Evolutionary conservation across 2,329 filamentous ascomycete genomes (phyloP).

Genomic region (Rasamsonia emersonii): DNA sequence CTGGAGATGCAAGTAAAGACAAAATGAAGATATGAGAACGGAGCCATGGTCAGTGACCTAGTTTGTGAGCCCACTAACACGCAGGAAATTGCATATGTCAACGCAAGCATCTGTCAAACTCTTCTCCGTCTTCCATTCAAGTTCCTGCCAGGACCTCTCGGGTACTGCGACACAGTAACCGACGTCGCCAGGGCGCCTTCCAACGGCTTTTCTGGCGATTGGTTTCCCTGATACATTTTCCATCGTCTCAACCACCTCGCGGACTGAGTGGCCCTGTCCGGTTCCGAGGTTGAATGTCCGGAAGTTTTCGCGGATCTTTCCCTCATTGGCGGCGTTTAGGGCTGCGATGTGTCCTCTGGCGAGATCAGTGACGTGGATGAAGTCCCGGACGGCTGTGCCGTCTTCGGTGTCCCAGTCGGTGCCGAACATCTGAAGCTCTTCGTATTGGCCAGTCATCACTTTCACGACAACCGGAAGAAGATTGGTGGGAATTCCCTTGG

Average conservation of each 20-base stretch:
- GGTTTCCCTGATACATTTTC: slow-evolving; percentile 26
- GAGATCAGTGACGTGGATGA: slow-evolving; percentile 59
- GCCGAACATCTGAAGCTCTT: slow-evolving; percentile 53
- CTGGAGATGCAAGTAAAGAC: background rate
- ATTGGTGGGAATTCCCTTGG: slow-evolving; percentile 53
- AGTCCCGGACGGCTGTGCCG: slow-evolving; percentile 59
- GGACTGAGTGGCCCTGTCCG: slow-evolving; percentile 29
- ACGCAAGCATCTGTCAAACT: slow-evolving; percentile 28
- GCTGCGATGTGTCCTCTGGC: slow-evolving; percentile 56
- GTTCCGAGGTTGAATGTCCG: slow-evolving; percentile 34
- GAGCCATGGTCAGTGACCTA: too few species aligned
- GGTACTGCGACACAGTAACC: slow-evolving; percentile 31
- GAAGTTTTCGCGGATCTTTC: slow-evolving; percentile 31
- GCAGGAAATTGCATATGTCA: slow-evolving; percentile 30
- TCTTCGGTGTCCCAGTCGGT: slow-evolving; percentile 58
- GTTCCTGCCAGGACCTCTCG: slow-evolving; percentile 43
- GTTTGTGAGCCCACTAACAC: slow-evolving; percentile 22
- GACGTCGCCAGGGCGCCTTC: slow-evolving; percentile 29
- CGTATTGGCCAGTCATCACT: slow-evolving; percentile 48
- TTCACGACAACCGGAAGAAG: slow-evolving; percentile 57
- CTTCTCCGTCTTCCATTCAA: slow-evolving; percentile 37
- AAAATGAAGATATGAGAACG: slow-evolving; percentile 6
- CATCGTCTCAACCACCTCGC: slow-evolving; percentile 31
- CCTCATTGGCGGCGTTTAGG: slow-evolving; percentile 31
- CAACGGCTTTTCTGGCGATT: slow-evolving; percentile 24